Base-by-base conservation (phyloP, 768 basidiomycete species). In the Phylloporus sp. region DNA sequence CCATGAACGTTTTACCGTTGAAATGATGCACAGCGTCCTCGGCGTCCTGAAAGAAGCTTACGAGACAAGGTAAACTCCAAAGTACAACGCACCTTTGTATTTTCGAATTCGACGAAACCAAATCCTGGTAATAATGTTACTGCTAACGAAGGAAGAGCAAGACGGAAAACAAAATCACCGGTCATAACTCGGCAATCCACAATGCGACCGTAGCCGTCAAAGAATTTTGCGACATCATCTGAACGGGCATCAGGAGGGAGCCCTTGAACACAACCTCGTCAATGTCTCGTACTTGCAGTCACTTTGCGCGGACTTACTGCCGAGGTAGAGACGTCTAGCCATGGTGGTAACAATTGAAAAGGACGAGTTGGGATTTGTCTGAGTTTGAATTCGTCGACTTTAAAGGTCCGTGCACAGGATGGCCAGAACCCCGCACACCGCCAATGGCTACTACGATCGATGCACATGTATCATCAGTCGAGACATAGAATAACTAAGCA, bases 21-120 rank as follows among this genome's bases (percentile, higher is more conserved):
- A 90, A 86, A 46, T 89, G 79, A 42, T 81, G 74, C 17, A 95
- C 79, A 31, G 90, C 94, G 63, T 97, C 92, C 62, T 98, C 94
- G 7, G 95, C 95, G 55, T 99, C 96, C 87, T 94, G 53, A 14
- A 51, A 35, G 44, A 49, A 49, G 35, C 6, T 59, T 50, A 52
- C n/a, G 9, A 33, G 20, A 17, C 24, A n/a, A 60, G 43, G 39
- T 42, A 35, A 29, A 36, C 22, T 5, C 28, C 39, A 22, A 22
- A 28, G 38, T 17, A 45, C 24, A 40, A 38, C 29, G 21, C 33
- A 81, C 92, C 71, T 86, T 83, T 17, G 85, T 66, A 58, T 74
- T 87, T 65, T 95, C 95, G 61, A 96, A 98, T 68, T 98, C 95
- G 56, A 97, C 82, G 65, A 99, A 99, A 46, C 93, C 96, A 60